phyloP scores from a whole-genome alignment of 768 basidiomycete genomes.

The Megacollybia marginata region DNA sequence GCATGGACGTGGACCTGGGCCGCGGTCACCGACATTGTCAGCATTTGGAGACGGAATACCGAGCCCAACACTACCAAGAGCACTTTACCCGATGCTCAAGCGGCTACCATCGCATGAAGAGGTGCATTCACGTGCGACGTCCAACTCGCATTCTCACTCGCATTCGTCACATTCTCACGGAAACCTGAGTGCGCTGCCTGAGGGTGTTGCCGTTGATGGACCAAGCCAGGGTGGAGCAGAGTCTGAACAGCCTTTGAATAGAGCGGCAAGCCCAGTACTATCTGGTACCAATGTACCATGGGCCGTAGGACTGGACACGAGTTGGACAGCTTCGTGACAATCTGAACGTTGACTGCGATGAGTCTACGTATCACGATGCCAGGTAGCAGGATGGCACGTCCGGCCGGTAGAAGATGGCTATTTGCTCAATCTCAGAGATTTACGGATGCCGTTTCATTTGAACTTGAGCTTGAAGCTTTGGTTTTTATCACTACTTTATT shows the following conservation, averaged over 20 bases:
- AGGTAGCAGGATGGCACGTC: too few relatives aligned
- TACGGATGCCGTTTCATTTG: too few relatives aligned
- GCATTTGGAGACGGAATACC: not conserved
- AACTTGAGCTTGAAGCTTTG: too few relatives aligned
- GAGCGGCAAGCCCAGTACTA: not conserved
- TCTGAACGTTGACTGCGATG: too few relatives aligned
- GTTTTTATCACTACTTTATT: too few relatives aligned
- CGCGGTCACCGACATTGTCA: not conserved
- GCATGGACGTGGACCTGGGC: not conserved
- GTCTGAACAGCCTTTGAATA: not conserved
- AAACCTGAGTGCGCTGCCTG: not conserved
- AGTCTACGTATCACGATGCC: too few relatives aligned
- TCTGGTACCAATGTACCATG: not conserved
- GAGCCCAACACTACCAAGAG: not conserved
- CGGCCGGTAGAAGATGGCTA: too few relatives aligned
- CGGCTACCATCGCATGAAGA: not conserved
- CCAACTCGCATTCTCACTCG: not conserved
- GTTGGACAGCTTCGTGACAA: slow-evolving; percentile 2
- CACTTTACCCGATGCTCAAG: too few relatives aligned
- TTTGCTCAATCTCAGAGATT: too few relatives aligned
- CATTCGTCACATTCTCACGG: not conserved
- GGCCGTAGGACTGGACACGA: not conserved
- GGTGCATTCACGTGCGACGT: not conserved
- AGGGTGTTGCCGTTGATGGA: not conserved
- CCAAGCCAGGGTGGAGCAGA: not conserved